Conservation (phyloP, 208 protist genomes). For the Leishmania guyanensis region DNA sequence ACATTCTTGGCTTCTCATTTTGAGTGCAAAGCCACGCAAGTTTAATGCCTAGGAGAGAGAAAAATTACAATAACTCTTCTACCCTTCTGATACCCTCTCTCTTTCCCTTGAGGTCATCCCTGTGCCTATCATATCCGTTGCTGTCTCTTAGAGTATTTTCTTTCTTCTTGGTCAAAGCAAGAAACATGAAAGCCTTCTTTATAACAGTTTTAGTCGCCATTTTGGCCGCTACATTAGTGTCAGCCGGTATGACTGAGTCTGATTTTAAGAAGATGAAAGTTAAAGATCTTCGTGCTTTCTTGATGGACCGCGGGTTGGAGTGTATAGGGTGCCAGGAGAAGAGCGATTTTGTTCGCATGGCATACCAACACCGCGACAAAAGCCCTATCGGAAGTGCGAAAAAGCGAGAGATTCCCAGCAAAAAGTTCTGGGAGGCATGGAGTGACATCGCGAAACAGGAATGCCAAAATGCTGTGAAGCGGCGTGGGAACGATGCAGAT, state of each 20-base stretch:
- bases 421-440: slow-evolving; percentile 85
- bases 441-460: slow-evolving; percentile 44
- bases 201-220: slow-evolving; percentile 15
- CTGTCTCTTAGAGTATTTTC: background rate
- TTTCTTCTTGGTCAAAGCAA: background rate
- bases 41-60: background rate
- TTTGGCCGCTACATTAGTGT: slow-evolving; percentile 25
- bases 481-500: slow-evolving; percentile 46
- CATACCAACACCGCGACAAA: slow-evolving; percentile 70
- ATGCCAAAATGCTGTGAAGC: slow-evolving; percentile 52
- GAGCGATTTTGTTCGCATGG: slow-evolving; percentile 84
- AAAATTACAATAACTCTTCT: background rate
- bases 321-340: slow-evolving; percentile 89
- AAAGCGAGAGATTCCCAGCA: slow-evolving; percentile 64
- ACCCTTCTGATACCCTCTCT: background rate
- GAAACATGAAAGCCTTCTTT: slow-evolving; percentile 15
- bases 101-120: background rate
- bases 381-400: slow-evolving; percentile 49
- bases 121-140: background rate
- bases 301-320: slow-evolving; percentile 70
- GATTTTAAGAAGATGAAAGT: slow-evolving; percentile 91
- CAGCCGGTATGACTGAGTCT: slow-evolving; percentile 41
- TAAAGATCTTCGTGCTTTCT: slow-evolving; percentile 81
- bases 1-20: background rate
- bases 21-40: background rate